Evolutionary conservation across 1,284 basidiomycete genomes (phyloP).

Genomic region (Ustilago shanxiensis): DNA sequence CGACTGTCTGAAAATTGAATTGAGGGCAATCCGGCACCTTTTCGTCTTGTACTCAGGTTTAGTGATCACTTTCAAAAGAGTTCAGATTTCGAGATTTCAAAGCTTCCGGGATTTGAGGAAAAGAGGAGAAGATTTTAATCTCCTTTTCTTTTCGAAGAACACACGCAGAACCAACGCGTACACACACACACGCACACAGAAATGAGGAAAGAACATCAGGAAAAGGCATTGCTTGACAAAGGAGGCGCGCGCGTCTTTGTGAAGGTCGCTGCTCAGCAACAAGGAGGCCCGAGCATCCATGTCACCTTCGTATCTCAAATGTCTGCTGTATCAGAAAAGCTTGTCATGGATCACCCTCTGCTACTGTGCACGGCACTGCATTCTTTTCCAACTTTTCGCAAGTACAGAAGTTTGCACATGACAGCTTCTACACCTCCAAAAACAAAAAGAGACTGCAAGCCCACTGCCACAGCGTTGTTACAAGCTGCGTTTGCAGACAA

Average conservation of each 20-base stretch:
- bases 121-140: slow-evolving; percentile 14
- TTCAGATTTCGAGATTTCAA: neutral
- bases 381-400: no score
- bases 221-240: neutral
- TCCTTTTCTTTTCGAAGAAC: neutral
- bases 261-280: neutral
- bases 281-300: slow-evolving; percentile 16
- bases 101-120: neutral
- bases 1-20: neutral
- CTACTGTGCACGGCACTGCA: no score
- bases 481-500: neutral
- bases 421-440: no score
- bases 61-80: slow-evolving; percentile 15
- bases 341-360: neutral
- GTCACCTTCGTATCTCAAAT: neutral
- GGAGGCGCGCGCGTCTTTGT: neutral
- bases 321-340: neutral
- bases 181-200: neutral
- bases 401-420: no score
- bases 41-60: neutral
- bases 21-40: neutral
- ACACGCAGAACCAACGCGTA: neutral
- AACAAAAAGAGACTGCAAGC: no score
- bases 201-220: neutral
- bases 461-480: no score